Evolutionary conservation across 805 yeast genomes (phyloP).

Genomic region (Barnettozyma botsteinii): DNA sequence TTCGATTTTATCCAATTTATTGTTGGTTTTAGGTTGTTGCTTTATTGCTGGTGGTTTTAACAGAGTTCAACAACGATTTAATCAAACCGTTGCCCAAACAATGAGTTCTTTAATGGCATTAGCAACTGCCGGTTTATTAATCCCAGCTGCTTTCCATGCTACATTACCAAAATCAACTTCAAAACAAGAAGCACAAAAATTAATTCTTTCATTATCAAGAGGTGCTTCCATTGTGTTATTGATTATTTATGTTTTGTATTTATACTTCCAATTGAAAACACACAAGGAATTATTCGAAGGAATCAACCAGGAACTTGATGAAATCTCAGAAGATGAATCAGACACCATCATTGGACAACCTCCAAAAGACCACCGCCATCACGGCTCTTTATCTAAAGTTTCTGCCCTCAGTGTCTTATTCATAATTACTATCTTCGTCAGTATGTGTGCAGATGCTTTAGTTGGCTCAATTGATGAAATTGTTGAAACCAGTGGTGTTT

Average conservation of each 20-base stretch:
- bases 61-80: slow-evolving; percentile 79
- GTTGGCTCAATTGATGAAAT: slow-evolving; percentile 91
- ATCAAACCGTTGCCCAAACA: slow-evolving; percentile 96
- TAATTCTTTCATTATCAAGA: slow-evolving; percentile 71
- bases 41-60: slow-evolving; percentile 89
- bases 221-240: slow-evolving; percentile 80
- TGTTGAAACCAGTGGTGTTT: slow-evolving; percentile 76
- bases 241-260: slow-evolving; percentile 67
- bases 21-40: slow-evolving; percentile 92
- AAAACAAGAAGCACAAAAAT: slow-evolving; percentile 31
- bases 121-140: slow-evolving; percentile 79
- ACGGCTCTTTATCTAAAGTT: slow-evolving; percentile 40
- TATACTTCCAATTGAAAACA: slow-evolving; percentile 83
- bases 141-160: slow-evolving; percentile 96
- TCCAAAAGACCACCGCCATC: slow-evolving; percentile 22
- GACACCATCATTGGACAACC: slow-evolving; percentile 7
- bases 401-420: slow-evolving; percentile 52
- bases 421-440: slow-evolving; percentile 68
- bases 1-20: slow-evolving; percentile 78
- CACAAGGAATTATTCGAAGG: slow-evolving; percentile 73
- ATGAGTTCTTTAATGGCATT: slow-evolving; percentile 93
- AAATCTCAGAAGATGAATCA: slow-evolving; percentile 10
- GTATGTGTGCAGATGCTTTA: slow-evolving; percentile 87
- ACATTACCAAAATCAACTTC: slow-evolving; percentile 43
- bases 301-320: slow-evolving; percentile 37